These are phyloP conservation scores for Diplosphaera chodatii DNA, from an alignment of 139 green algal genomes.

Conservation along the genomic window DNA sequence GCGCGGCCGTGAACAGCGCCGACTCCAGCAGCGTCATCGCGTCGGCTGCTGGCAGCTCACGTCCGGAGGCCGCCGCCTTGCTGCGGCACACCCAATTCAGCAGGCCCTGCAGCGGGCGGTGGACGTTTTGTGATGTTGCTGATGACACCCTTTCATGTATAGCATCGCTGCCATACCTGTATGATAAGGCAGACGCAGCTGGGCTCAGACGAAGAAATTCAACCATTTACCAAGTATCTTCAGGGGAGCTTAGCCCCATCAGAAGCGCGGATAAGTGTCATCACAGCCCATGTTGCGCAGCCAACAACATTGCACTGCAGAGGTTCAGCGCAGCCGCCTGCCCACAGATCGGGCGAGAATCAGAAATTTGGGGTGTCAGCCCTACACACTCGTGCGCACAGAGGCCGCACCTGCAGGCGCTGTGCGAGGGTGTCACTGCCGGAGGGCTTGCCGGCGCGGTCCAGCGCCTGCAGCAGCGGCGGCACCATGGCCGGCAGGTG, in stretches of 20 bases:
- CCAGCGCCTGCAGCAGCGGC: constrained; percentile 45
- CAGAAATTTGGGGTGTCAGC: too few species aligned
- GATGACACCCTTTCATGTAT: too few species aligned
- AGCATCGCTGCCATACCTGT: too few species aligned
- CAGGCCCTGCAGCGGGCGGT: not conserved
- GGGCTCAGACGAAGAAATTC: constrained; percentile 1
- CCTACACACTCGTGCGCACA: not conserved
- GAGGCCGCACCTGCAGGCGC: constrained; percentile 30
- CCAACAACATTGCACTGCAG: too few species aligned
- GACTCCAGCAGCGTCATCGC: not conserved
- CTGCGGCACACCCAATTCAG: not conserved
- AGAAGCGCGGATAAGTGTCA: constrained; percentile 1
- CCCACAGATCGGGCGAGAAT: too few species aligned
- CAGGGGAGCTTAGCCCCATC: not conserved
- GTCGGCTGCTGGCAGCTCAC: not conserved
- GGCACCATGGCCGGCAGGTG: constrained; percentile 36
- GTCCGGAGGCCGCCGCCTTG: not conserved
- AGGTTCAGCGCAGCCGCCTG: too few species aligned
- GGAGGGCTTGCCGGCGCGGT: constrained; percentile 12
- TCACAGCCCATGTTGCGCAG: not conserved
- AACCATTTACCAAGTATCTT: not conserved
- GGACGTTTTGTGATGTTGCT: too few species aligned
- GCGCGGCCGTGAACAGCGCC: not conserved
- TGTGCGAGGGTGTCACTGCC: constrained; percentile 33
- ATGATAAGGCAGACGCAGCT: too few species aligned